These are phyloP conservation scores for Sarocladium strictum DNA, from an alignment of 2,329 filamentous ascomycete species.

Conservation along the genomic window DNA sequence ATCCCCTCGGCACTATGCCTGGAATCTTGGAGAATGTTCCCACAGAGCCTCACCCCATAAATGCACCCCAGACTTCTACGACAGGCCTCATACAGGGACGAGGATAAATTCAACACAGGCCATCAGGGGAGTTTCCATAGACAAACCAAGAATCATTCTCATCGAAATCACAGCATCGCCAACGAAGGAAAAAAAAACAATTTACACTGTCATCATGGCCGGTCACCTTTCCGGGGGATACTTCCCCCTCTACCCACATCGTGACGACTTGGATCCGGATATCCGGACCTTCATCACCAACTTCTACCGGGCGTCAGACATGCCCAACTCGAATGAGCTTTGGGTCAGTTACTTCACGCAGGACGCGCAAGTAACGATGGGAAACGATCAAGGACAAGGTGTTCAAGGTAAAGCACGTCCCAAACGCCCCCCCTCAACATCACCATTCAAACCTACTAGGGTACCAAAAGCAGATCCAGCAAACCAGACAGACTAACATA, in stretches of 20 bases:
- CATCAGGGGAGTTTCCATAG: too few relatives aligned
- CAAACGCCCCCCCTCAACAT: too few relatives aligned
- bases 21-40: conserved; percentile 1
- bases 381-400: conserved; percentile 30
- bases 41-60: not conserved
- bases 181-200: not conserved
- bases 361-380: conserved; percentile 37
- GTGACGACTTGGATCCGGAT: conserved; percentile 23
- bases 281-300: conserved; percentile 33
- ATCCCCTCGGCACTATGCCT: not conserved
- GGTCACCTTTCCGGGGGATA: conserved; percentile 18
- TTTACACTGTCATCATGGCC: not conserved
- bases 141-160: too few relatives aligned
- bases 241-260: conserved; percentile 25
- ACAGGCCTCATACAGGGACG: not conserved
- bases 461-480: not conserved
- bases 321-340: conserved; percentile 31
- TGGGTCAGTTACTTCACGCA: conserved; percentile 37
- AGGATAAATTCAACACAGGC: conserved; percentile 2
- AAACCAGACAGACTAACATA: conserved; percentile 8
- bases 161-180: too few relatives aligned
- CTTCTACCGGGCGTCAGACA: conserved; percentile 40
- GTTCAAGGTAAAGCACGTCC: conserved; percentile 21
- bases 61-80: not conserved
- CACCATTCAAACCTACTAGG: too few relatives aligned